Conservation (phyloP, 176 grass and related monocot species). For the Paspalum notatum region DNA sequence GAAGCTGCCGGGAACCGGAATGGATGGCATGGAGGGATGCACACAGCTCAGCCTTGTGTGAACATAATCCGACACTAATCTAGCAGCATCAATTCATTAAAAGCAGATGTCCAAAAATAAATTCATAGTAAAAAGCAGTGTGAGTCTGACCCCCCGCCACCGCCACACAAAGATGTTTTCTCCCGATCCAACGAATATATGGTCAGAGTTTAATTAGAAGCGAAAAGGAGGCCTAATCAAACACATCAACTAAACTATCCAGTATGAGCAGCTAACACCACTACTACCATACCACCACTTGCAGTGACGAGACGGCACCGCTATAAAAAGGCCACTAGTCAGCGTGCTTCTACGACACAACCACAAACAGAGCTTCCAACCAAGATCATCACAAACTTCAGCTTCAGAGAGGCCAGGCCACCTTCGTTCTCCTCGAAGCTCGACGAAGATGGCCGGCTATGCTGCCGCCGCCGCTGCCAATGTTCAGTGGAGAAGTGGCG, state of each 20-base stretch:
- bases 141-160: neutral
- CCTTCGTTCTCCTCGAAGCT: neutral
- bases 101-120: no score
- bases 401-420: neutral
- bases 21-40: neutral
- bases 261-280: neutral
- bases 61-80: slow-evolving; percentile 33
- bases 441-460: slow-evolving; percentile 16
- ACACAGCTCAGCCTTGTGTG: slow-evolving; percentile 34
- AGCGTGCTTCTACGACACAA: neutral
- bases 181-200: slow-evolving; percentile 35
- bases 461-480: neutral
- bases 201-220: slow-evolving; percentile 30
- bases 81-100: neutral
- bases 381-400: neutral
- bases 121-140: no score
- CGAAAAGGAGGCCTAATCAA: slow-evolving; percentile 22
- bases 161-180: slow-evolving; percentile 19
- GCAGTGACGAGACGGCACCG: neutral
- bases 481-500: neutral
- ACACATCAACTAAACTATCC: slow-evolving; percentile 27
- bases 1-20: slow-evolving; percentile 18
- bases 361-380: neutral
- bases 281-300: neutral
- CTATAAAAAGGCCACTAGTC: slow-evolving; percentile 30